Conservation (phyloP, 2,329 filamentous ascomycete genomes). For the Cercospora sp. region DNA sequence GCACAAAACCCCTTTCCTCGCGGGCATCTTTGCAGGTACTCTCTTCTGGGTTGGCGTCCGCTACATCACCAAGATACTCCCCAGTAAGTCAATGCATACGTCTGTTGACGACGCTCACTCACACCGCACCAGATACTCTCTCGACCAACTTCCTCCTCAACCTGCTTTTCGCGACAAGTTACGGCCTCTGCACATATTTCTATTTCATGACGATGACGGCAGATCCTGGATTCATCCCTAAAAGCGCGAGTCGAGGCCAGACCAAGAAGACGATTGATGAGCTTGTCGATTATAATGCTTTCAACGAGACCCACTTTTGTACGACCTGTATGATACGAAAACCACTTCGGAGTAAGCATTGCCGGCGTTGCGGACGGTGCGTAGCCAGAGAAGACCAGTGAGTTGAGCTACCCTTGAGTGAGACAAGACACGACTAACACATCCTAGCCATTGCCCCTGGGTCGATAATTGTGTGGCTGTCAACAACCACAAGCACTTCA, state of each 20-base stretch:
- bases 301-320: conserved; percentile 93
- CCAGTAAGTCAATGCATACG: conserved; percentile 55
- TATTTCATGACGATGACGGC: conserved; percentile 82
- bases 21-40: conserved; percentile 87
- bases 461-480: conserved; percentile 93
- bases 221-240: conserved; percentile 92
- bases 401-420: conserved; percentile 44
- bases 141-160: conserved; percentile 72
- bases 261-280: conserved; percentile 89
- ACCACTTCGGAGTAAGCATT: conserved; percentile 93
- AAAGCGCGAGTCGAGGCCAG: conserved; percentile 82
- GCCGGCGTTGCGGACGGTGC: conserved; percentile 84
- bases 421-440: conserved; percentile 5
- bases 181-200: conserved; percentile 74
- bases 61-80: conserved; percentile 74
- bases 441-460: conserved; percentile 88
- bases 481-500: conserved; percentile 95
- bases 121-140: conserved; percentile 59
- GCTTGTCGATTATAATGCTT: conserved; percentile 80
- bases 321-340: conserved; percentile 91
- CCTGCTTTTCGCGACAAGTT: conserved; percentile 67
- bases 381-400: conserved; percentile 97
- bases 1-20: conserved; percentile 89
- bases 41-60: conserved; percentile 77
- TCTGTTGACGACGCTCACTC: conserved; percentile 16